Evolutionary conservation across 78 protist genomes (phyloP).

Genomic region (Diacronema lutheri): DNA sequence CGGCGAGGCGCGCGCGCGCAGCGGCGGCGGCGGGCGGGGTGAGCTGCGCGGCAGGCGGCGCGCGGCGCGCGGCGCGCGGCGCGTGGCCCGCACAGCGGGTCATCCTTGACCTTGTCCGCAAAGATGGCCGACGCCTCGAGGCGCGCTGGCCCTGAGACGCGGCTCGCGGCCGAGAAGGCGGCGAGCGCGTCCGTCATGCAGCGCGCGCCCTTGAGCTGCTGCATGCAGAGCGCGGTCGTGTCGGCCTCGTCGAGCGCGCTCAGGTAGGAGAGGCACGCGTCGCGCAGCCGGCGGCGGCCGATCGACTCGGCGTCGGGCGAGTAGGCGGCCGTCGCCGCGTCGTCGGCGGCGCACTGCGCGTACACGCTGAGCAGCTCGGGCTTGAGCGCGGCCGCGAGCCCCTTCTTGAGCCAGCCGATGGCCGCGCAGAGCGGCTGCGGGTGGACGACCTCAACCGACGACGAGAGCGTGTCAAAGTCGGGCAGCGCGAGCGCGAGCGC

Average conservation of each 20-base stretch:
- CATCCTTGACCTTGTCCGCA: too few species aligned
- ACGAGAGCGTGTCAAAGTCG: neutral
- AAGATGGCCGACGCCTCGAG: too few species aligned
- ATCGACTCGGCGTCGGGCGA: neutral
- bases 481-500: slow-evolving; percentile 16
- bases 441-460: neutral
- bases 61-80: neutral
- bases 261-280: slow-evolving; percentile 24
- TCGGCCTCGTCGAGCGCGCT: neutral
- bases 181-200: slow-evolving; percentile 30
- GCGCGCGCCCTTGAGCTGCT: neutral
- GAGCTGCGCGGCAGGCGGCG: too few species aligned
- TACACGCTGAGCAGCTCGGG: too few species aligned
- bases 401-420: too few species aligned
- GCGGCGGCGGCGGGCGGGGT: too few species aligned
- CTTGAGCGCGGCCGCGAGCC: too few species aligned
- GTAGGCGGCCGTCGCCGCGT: neutral
- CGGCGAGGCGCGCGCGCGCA: too few species aligned
- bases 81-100: too few species aligned
- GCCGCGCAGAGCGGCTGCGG: neutral
- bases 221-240: neutral
- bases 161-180: neutral
- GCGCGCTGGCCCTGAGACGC: too few species aligned
- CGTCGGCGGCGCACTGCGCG: too few species aligned
- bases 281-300: slow-evolving; percentile 24